Conservation (phyloP, 148 eudicot species). For the Nepenthes gracilis region DNA sequence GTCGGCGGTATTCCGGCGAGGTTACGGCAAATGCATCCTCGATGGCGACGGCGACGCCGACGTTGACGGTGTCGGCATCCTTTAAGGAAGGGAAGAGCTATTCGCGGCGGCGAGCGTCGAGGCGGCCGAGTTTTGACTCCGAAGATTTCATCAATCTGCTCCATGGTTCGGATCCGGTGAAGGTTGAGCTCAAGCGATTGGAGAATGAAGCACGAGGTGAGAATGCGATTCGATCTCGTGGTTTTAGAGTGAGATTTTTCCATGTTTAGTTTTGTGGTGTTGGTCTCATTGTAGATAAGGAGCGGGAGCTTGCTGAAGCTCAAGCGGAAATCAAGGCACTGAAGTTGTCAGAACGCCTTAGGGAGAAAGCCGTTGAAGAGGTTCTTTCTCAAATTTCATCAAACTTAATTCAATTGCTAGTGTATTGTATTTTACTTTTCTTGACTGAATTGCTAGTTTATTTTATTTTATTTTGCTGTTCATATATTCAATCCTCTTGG, state of each 20-base stretch:
- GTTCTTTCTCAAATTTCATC: conserved; percentile 11
- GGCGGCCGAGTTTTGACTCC: conserved; percentile 71
- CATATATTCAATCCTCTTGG: too few relatives aligned
- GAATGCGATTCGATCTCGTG: conserved; percentile 25
- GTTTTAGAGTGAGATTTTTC: conserved; percentile 1
- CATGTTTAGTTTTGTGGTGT: background rate
- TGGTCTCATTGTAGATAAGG: conserved; percentile 44
- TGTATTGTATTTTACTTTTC: background rate
- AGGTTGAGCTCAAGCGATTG: conserved; percentile 80
- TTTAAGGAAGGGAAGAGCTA: conserved; percentile 49
- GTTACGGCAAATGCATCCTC: background rate
- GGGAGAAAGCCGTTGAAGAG: conserved; percentile 82
- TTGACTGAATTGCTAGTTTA: too few relatives aligned
- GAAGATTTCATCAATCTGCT: conserved; percentile 77
- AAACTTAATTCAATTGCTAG: background rate
- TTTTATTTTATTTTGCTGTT: too few relatives aligned
- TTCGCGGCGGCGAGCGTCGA: conserved; percentile 41
- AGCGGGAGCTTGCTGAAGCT: conserved; percentile 57
- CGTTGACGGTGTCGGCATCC: conserved; percentile 44
- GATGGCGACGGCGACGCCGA: conserved; percentile 16
- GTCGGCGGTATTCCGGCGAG: background rate
- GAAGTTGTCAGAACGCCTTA: conserved; percentile 48
- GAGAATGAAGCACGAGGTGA: conserved; percentile 93
- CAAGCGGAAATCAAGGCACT: conserved; percentile 68
- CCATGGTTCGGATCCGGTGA: conserved; percentile 99